Evolutionary conservation across 1,139 yeast species (phyloP), one percentile per base, ranked within the genome.

Genomic region (Zygotorulaspora mrakii): DNA sequence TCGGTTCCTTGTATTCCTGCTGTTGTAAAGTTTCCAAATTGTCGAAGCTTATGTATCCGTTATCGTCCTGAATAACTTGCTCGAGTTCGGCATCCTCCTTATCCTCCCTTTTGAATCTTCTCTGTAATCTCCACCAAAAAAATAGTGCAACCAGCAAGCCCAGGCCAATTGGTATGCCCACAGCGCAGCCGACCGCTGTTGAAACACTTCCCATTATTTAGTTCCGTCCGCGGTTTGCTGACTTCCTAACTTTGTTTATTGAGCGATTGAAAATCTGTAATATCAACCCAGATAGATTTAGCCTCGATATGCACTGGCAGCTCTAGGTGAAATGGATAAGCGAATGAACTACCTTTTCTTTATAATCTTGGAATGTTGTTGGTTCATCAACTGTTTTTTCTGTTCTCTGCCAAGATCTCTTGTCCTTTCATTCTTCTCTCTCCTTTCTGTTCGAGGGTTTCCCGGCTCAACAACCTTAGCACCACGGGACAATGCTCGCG

Each of bases 161-260:
- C 5, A 70, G 43, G 5, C 61, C 66, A 12, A 65, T 50, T 1
- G 77, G 76, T 17, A 73, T 61, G 21, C 76, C 77, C 4, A 73
- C 71, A 3, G 76, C 74, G 47, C 71, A 65, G 1, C 75, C 76
- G 2, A 71, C 76, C 2, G 75, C 73, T n/a, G 66, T 43, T 5
- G 67, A 61, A 1, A 70, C 66, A 3, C 54, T 48, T 25, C 48
- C 50, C 33, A 46, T 53, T 54, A 52, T 56, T 9, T 28, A 16
- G 4, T 4, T 20, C 6, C 22, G 22, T 20, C 9, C n/a, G n/a
- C n/a, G n/a, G n/a, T n/a, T n/a, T n/a, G n/a, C n/a, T n/a, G n/a
- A n/a, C n/a, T n/a, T n/a, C n/a, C n/a, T n/a, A 20, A 20, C 6
- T 20, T 9, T 6, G 22, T 20, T 6, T 20, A 6, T 9, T 6